Evolutionary conservation across 2,329 filamentous ascomycete genomes (phyloP), one percentile per base, ranked within the genome.

Genomic region (Aurifilum marmelostoma): DNA sequence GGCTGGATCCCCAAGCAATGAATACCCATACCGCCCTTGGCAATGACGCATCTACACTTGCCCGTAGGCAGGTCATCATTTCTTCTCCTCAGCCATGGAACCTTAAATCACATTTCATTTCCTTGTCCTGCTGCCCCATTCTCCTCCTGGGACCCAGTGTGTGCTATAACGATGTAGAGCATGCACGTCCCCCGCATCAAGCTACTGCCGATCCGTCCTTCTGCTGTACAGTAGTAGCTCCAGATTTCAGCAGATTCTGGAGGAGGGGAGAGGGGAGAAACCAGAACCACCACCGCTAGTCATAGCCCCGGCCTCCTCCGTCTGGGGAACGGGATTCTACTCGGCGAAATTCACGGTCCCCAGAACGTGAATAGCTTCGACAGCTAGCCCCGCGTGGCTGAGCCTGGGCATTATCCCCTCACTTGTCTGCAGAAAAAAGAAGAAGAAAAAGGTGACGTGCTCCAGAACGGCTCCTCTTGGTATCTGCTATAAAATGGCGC

Each of bases 401-500:
- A 29, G 52, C 14, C 24, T 18, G 52, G 4, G 18, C 16, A 56
- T 8, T 7, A 29, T 29, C 24, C 24, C 52, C 11, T 29, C 52
- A 18, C 27, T 29, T 3, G 24, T n/a, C 52, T 29, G 50, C 50
- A 24, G n/a, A n/a, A n/a, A n/a, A n/a, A n/a, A n/a, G n/a, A n/a
- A n/a, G n/a, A n/a, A n/a, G n/a, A n/a, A n/a, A n/a, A n/a, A 56
- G 12, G 27, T 56, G 52, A 56, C 52, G 12, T 56, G 52, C 52
- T 47, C 43, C 43, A 47, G 27, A 18, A 2, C 27, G 12, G 11
- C 27, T 24, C 27, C 52, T 21, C 21, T n/a, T n/a, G 43, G 27
- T 14, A 9, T 8, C 4, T 32, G 2, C 3, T 56, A 56, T 56
- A 54, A 54, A 27, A 27, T 3, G 41, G 41, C 18, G 5, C 16